Evolutionary conservation across 2,329 filamentous ascomycete species (phyloP).

Genomic region (Byssoonygena ceratinophila): DNA sequence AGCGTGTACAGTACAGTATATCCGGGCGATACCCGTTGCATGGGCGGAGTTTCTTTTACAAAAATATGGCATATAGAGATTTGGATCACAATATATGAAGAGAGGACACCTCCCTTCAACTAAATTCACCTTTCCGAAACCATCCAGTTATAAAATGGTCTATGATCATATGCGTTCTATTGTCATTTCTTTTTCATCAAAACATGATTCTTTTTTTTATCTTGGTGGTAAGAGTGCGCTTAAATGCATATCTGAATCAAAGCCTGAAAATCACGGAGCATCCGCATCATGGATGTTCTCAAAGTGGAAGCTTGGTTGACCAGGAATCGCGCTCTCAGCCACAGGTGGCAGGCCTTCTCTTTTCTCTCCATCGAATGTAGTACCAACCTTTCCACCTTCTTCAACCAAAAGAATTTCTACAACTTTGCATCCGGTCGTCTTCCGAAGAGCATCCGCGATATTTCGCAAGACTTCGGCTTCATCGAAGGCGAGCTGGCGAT

Average conservation of each 20-base stretch:
- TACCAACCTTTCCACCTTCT: constrained; percentile 44
- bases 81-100: background rate
- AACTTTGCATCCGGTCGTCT: constrained; percentile 58
- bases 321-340: constrained; percentile 69
- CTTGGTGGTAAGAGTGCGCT: background rate
- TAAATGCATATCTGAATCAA: background rate
- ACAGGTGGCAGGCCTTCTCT: constrained; percentile 46
- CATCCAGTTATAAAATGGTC: too few species aligned
- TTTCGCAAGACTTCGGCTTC: constrained; percentile 64
- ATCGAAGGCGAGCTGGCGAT: constrained; percentile 76
- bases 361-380: constrained; percentile 35
- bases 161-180: constrained; percentile 3
- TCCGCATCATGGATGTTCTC: constrained; percentile 52
- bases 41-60: constrained; percentile 6
- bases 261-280: background rate
- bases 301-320: constrained; percentile 71
- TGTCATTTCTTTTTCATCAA: background rate
- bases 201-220: background rate
- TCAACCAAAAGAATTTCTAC: constrained; percentile 63
- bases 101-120: too few species aligned
- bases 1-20: background rate
- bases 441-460: constrained; percentile 71
- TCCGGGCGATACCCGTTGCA: constrained; percentile 8
- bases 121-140: too few species aligned
- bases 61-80: too few species aligned